Evolutionary conservation across 2,329 filamentous ascomycete species (phyloP), one percentile per base, ranked within the genome.

Genomic region (Ophiostoma australiae): DNA sequence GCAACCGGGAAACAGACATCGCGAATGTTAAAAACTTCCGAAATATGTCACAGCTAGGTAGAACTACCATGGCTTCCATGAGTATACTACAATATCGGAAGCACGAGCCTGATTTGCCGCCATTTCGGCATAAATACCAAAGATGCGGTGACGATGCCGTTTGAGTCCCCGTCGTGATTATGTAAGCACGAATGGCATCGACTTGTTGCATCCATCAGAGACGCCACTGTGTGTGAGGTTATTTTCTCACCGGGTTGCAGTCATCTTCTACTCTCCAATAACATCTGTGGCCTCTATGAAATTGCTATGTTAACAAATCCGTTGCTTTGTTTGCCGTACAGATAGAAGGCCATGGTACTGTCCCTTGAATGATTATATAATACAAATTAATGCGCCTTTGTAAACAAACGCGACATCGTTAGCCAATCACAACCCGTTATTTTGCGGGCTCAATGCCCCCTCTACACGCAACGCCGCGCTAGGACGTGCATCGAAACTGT

Each of bases 381-480:
- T 48, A 23, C 8, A n/a, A 7, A 58, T 58, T 27, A 4, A 58
- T 58, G 44, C 61, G 69, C 70, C 58, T 68, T 70, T 67, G 72
- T 74, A 74, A 74, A 74, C 73, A 74, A 74, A 74, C 73, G 70
- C 73, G 73, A 71, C 35, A 33, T 37, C 15, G 11, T 20, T 3
- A 48, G 66, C 73, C 72, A 74, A 74, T 74, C 72, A 73, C 10
- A 15, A 3, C 11, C 33, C 48, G 5, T 15, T 3, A 23, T 37
- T 63, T 13, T 52, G 58, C 41, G 33, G 37, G 7, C 33, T 63
- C 8, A 23, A 58, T 48, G 70, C 70, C 66, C 69, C 65, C 68
- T 70, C 67, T 52, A n/a, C 55, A 37, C 55, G 63, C 20, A 66
- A 33, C 27, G 58, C 58, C 58, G 58, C 58, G 58, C 52, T 13